Evolutionary conservation across 2,329 filamentous ascomycete species (phyloP), one percentile per base, ranked within the genome.

Genomic region (Sphaerulina musiva): DNA sequence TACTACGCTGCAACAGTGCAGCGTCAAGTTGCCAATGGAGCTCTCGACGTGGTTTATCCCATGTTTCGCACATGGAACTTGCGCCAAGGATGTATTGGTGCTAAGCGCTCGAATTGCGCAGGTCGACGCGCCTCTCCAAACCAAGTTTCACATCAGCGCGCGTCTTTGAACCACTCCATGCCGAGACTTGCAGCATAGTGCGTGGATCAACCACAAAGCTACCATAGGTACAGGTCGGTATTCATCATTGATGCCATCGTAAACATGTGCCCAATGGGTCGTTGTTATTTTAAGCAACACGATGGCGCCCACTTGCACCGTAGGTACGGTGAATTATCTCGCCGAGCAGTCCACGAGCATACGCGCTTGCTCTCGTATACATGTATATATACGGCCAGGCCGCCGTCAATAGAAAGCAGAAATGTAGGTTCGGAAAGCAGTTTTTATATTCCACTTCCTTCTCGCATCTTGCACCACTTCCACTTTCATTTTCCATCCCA

Each of bases 211-310:
- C 48, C 50, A 47, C n/a, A 29, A 42, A n/a, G 14, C 31, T n/a
- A n/a, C n/a, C n/a, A n/a, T n/a, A n/a, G n/a, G n/a, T n/a, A n/a
- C n/a, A n/a, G n/a, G n/a, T n/a, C n/a, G n/a, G n/a, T 41, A 43
- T 36, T 23, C 41, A 26, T 26, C 36, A 32, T 29, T 29, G 48
- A 14, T 29, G 29, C 32, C 17, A 2, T 39, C 26, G 29, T 39
- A 17, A 17, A 14, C 32, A 45, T n/a, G 29, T 39, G 41, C 23
- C 17, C 23, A 23, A 42, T n/a, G 32, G 38, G 20, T 38, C 31
- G 48, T 51, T 51, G 48, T 32, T 51, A 41, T 51, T 45, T 51
- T 51, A 45, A 51, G 48, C 29, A 46, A 45, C 48, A 51, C 44
- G 26, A 48, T 44, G 51, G 44, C 51, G 44, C 44, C 48, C 44